phyloP scores from a whole-genome alignment of 805 yeast genomes.

The Tanozyma kutaoensis region DNA sequence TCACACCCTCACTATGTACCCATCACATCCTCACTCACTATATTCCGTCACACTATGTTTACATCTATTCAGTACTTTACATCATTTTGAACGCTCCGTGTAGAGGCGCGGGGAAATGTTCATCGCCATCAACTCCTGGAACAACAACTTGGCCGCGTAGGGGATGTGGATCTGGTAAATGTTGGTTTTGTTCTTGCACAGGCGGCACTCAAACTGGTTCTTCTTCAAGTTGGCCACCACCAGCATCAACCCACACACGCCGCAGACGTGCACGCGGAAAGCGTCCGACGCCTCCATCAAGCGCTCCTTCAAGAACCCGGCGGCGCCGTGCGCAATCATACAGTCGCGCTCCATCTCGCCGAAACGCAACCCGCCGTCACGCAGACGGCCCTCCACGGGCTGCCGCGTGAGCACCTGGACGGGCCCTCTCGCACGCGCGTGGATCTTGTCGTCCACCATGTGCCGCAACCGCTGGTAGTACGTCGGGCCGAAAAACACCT shows the following conservation, averaged over 20 bases:
- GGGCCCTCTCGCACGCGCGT: slow-evolving; percentile 98
- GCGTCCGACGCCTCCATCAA: slow-evolving; percentile 99
- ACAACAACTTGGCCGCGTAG: slow-evolving; percentile 92
- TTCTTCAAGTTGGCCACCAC: slow-evolving; percentile 96
- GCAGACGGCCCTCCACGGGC: slow-evolving; percentile 97
- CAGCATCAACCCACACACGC: slow-evolving; percentile 95
- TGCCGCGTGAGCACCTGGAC: slow-evolving; percentile 96
- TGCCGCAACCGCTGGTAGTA: slow-evolving; percentile 97
- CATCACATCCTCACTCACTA: no score
- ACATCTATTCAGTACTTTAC: no score
- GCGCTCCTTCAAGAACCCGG: slow-evolving; percentile 94
- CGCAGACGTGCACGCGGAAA: slow-evolving; percentile 95
- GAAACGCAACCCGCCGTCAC: slow-evolving; percentile 98
- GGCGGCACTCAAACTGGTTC: slow-evolving; percentile 96
- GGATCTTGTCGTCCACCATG: slow-evolving; percentile 98
- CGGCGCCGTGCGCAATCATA: slow-evolving; percentile 99
- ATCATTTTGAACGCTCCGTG: slow-evolving; percentile 91
- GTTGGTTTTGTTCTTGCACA: slow-evolving; percentile 96
- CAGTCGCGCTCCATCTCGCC: slow-evolving; percentile 99
- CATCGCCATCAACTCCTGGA: slow-evolving; percentile 99
- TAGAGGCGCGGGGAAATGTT: slow-evolving; percentile 94
- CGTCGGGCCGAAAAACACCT: slow-evolving; percentile 98
- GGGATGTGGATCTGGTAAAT: slow-evolving; percentile 97
- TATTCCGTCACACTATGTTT: no score
- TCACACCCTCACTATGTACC: no score